Conservation (phyloP, 306 rosid genomes). For the Acacia melanoxylon region DNA sequence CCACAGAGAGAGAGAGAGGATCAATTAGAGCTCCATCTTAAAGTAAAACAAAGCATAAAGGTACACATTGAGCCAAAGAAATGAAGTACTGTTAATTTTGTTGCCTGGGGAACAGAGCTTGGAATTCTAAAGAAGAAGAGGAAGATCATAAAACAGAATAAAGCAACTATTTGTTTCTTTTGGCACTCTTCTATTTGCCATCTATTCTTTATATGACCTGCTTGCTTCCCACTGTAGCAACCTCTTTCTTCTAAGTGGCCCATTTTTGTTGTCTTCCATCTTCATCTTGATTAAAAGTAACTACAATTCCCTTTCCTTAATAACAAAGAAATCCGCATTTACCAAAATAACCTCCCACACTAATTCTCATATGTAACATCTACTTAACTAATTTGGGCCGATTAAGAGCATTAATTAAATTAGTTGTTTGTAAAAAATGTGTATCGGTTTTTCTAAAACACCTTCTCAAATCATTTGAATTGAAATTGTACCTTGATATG, state of each 20-base stretch:
- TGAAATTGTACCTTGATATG: too few relatives aligned
- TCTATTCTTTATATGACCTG: constrained; percentile 62
- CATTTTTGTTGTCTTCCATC: constrained; percentile 16
- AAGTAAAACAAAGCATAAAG: constrained; percentile 70
- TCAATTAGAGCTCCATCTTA: constrained; percentile 34
- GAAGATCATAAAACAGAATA: constrained; percentile 76
- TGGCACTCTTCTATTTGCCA: constrained; percentile 58
- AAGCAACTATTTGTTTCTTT: constrained; percentile 90
- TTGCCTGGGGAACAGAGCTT: constrained; percentile 84
- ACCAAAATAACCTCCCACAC: constrained; percentile 38
- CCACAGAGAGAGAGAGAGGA: constrained; percentile 30
- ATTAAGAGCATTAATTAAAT: too few relatives aligned
- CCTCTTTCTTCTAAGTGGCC: constrained; percentile 43
- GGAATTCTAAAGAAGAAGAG: constrained; percentile 80
- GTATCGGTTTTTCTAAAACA: too few relatives aligned
- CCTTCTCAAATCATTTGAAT: too few relatives aligned
- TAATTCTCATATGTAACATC: background rate
- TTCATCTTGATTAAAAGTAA: constrained; percentile 34
- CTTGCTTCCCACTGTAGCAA: constrained; percentile 44
- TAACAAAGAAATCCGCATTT: constrained; percentile 61
- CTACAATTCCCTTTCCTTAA: constrained; percentile 59
- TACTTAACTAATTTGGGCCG: too few relatives aligned
- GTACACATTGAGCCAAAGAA: constrained; percentile 55
- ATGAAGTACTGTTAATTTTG: constrained; percentile 49
- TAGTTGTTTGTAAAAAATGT: too few relatives aligned